Conservation (phyloP, 108 stramenopile genomes). For the Skeletonema grethae region DNA sequence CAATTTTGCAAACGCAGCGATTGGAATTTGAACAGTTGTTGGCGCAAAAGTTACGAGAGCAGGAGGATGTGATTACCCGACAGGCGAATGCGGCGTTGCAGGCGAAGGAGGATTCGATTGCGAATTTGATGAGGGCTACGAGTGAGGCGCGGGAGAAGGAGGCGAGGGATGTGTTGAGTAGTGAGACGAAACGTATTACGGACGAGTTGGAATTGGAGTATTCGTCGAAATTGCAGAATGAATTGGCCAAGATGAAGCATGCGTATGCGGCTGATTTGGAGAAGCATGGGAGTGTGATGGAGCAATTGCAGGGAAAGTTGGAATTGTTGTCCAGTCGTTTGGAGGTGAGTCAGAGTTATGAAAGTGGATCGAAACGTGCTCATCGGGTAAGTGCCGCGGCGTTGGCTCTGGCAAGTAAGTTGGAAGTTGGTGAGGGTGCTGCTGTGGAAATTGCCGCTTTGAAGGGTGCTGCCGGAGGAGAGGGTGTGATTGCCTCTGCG, state of each 20-base stretch:
- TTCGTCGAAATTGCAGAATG: conserved; percentile 36
- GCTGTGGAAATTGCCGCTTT: conserved; percentile 69
- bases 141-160: conserved; percentile 55
- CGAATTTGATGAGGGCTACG: conserved; percentile 59
- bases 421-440: conserved; percentile 64
- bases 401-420: conserved; percentile 69
- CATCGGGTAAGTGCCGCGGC: conserved; percentile 80
- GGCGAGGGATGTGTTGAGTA: conserved; percentile 35
- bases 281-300: conserved; percentile 50
- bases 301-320: conserved; percentile 58
- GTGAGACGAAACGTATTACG: conserved; percentile 37
- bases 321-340: conserved; percentile 59
- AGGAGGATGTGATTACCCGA: conserved; percentile 56
- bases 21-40: conserved; percentile 70
- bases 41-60: conserved; percentile 58
- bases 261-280: conserved; percentile 57
- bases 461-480: conserved; percentile 57
- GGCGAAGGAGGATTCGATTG: conserved; percentile 71
- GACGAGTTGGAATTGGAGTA: conserved; percentile 43
- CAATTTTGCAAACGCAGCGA: conserved; percentile 72
- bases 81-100: conserved; percentile 57
- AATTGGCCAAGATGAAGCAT: conserved; percentile 55
- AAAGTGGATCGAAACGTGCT: conserved; percentile 65
- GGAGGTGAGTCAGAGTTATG: conserved; percentile 52
- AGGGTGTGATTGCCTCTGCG: conserved; percentile 63